These are phyloP conservation scores for Didymellaceae sp. DNA, from an alignment of 2,329 filamentous ascomycete genomes.

Conservation along the genomic window DNA sequence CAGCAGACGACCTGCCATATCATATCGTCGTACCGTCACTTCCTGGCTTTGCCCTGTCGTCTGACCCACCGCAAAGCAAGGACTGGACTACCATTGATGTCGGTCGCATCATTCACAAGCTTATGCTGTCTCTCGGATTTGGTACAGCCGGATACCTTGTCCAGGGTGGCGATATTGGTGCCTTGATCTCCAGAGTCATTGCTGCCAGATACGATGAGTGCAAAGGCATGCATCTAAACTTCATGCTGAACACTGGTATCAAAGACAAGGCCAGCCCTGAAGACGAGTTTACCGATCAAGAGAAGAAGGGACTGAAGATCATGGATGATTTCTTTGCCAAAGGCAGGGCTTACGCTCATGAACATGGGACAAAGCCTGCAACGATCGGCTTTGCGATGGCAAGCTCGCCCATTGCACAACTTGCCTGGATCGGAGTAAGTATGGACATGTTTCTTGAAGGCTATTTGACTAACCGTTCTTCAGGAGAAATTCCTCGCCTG, in stretches of 20 bases:
- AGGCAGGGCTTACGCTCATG: constrained; percentile 58
- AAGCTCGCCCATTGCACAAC: constrained; percentile 61
- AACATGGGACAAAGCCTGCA: constrained; percentile 62
- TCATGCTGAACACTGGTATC: constrained; percentile 32
- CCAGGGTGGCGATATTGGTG: constrained; percentile 65
- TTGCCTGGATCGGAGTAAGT: constrained; percentile 60
- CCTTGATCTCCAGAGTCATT: constrained; percentile 53
- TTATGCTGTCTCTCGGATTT: constrained; percentile 63
- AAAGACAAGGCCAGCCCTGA: constrained; percentile 20
- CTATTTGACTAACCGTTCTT: not conserved
- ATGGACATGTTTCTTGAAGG: not conserved
- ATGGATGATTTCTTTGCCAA: constrained; percentile 48
- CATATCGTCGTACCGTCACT: constrained; percentile 64
- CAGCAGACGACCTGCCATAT: constrained; percentile 59
- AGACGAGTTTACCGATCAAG: constrained; percentile 36
- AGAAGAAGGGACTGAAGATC: constrained; percentile 50
- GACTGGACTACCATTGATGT: constrained; percentile 53
- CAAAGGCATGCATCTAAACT: constrained; percentile 52
- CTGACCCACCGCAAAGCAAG: constrained; percentile 54
- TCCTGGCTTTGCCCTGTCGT: constrained; percentile 62
- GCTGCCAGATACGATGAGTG: constrained; percentile 54
- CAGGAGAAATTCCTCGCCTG: constrained; percentile 63
- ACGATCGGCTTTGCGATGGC: constrained; percentile 64
- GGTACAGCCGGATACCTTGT: constrained; percentile 56
- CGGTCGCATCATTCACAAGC: constrained; percentile 56